Evolutionary conservation across 495 filamentous ascomycete species (phyloP).

Genomic region (Xylaria curta): DNA sequence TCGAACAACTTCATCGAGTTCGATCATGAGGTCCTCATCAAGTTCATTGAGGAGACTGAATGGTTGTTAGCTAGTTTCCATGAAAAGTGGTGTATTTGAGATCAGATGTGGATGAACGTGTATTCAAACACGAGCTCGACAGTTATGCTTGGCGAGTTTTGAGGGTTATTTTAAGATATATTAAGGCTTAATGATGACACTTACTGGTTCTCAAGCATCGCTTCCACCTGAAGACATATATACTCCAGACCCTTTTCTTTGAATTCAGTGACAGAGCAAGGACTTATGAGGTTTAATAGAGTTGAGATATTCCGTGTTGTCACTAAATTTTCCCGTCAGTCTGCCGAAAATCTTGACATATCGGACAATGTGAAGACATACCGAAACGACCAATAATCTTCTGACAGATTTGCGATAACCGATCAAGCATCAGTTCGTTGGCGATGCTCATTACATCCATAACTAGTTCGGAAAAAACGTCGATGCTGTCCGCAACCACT

Average conservation of each 20-base stretch:
- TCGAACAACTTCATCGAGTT: conserved; percentile 79
- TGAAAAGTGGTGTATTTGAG: conserved; percentile 17
- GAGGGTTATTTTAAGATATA: background rate
- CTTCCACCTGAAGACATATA: conserved; percentile 87
- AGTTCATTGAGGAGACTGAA: conserved; percentile 73
- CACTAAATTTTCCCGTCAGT: conserved; percentile 50
- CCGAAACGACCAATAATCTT: conserved; percentile 80
- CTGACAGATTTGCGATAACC: conserved; percentile 88
- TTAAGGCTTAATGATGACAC: conserved; percentile 15
- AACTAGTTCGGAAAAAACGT: conserved; percentile 85
- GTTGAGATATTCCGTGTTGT: conserved; percentile 85
- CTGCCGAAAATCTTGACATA: conserved; percentile 28
- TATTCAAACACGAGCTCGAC: background rate
- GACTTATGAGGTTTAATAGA: conserved; percentile 81
- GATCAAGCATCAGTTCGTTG: conserved; percentile 94
- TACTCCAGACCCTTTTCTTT: conserved; percentile 91
- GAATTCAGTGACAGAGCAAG: conserved; percentile 81
- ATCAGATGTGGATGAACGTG: background rate
- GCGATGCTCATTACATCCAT: conserved; percentile 90
- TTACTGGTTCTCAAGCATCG: conserved; percentile 81
- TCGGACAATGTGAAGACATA: conserved; percentile 34
- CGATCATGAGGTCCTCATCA: conserved; percentile 79
- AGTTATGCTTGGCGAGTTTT: background rate
- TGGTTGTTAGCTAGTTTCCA: conserved; percentile 41
- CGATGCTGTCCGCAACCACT: conserved; percentile 70